Evolutionary conservation across 805 yeast species (phyloP), one percentile per base, ranked within the genome.

Genomic region (Wickerhamiella australiensis): DNA sequence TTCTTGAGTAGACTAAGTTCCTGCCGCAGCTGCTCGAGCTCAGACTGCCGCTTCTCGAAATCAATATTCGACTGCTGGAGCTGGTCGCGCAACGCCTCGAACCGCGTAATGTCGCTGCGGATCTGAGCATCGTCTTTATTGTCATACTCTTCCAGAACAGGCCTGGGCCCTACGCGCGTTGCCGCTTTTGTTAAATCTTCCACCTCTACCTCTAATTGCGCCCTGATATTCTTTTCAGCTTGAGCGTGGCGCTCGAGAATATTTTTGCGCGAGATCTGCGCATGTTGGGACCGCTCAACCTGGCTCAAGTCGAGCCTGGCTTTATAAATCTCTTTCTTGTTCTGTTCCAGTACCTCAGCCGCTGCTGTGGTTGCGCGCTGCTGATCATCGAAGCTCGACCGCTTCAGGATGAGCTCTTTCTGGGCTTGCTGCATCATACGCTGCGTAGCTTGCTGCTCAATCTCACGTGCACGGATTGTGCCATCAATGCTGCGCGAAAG

Each of bases 1-100:
- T 8, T 33, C 15, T 27, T 17, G 27, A 23, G 36, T 5, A 22
- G 45, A n/a, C 33, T 33, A 5, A 49, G 13, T 36, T 45, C 47
- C 7, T 22, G 29, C 13, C 35, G n/a, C 27, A 26, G 27, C 26
- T 44, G 29, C 9, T 38, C 46, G 11, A 47, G 43, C 47, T 46
- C 29, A 9, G 47, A 25, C 8, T 33, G 13, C 7, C 45, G 40
- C 37, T 41, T 15, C 20, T 45, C 49, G 13, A 46, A 13, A 21
- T 42, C 44, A 11, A 20, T 29, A 15, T 47, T 15, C 2, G 29
- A 25, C 23, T 25, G 47, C 15, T 20, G 23, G 8, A 35, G 38
- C 33, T 35, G 33, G 13, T 36, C 42, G 2, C 18, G 15, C 25
- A 31, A 27, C 20, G 47, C 38, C 12, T 15, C 15, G 15, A 45